Percentiles rank a stretch among this genome's conserved stretches.
These are phyloP conservation scores for Phanerodontia chrysosporium DNA, from an alignment of 768 basidiomycete species.

Conservation along the genomic window DNA sequence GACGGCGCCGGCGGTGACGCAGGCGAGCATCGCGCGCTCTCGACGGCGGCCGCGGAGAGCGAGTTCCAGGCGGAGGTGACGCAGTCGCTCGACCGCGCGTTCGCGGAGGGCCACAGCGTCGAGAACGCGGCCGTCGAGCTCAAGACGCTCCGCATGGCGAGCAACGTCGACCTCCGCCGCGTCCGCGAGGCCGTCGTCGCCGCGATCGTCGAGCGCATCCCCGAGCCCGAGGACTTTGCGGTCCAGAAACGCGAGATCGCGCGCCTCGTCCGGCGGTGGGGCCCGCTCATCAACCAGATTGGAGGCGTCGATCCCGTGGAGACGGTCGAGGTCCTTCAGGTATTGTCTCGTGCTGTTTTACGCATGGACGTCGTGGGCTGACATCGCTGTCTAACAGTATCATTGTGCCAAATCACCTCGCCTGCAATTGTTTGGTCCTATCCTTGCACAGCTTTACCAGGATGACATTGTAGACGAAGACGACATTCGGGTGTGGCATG, in stretches of 20 bases:
- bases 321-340: conserved; percentile 77
- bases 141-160: conserved; percentile 95
- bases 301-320: conserved; percentile 82
- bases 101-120: conserved; percentile 85
- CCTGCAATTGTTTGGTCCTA: conserved; percentile 73
- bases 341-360: conserved; percentile 21
- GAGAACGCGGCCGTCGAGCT: conserved; percentile 93
- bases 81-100: conserved; percentile 89
- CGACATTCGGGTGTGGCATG: conserved; percentile 86
- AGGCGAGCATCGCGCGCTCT: conserved; percentile 38
- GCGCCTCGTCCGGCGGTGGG: conserved; percentile 72
- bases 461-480: conserved; percentile 90
- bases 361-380: background rate
- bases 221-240: conserved; percentile 47
- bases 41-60: conserved; percentile 41
- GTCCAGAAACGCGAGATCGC: conserved; percentile 65
- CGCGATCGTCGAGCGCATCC: conserved; percentile 74
- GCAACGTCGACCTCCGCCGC: conserved; percentile 82
- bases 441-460: conserved; percentile 85
- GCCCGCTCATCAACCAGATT: conserved; percentile 71
- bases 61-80: conserved; percentile 76
- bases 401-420: conserved; percentile 64
- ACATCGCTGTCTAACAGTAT: conserved; percentile 34
- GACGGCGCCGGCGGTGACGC: conserved; percentile 35
- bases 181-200: conserved; percentile 87